A percentile compares a stretch with the other conserved stretches of the same genome.
phyloP scores from a whole-genome alignment of 1,284 basidiomycete genomes.

The Trichosporon faecale region DNA sequence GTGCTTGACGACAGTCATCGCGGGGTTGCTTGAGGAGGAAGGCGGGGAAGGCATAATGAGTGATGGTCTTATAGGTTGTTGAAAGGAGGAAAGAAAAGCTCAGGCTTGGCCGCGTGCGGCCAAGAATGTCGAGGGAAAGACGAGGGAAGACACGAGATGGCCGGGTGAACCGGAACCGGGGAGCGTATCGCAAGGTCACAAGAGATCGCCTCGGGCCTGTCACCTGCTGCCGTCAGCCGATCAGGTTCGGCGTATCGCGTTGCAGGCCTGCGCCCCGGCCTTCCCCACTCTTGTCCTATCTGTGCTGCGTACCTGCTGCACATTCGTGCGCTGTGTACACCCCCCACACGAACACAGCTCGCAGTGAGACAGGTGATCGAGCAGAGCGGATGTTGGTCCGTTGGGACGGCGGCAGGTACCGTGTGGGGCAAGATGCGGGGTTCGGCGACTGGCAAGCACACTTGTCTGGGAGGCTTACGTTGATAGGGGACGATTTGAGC shows the following conservation, averaged over 20 bases:
- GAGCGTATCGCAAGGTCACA: background rate
- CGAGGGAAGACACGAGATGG: background rate
- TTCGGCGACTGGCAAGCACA: background rate
- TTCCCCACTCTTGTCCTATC: background rate
- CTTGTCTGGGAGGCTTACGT: background rate
- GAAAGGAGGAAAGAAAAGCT: background rate
- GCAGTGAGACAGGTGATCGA: background rate
- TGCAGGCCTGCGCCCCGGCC: background rate
- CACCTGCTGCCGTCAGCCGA: background rate
- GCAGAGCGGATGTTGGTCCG: background rate
- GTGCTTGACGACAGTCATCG: conserved; percentile 24
- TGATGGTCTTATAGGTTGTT: background rate
- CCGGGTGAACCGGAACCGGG: background rate
- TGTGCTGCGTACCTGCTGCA: background rate
- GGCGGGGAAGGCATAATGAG: background rate
- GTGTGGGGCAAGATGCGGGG: background rate
- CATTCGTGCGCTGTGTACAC: background rate
- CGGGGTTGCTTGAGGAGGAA: background rate
- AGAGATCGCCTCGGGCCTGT: background rate
- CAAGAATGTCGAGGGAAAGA: background rate
- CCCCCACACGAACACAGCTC: background rate
- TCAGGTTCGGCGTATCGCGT: background rate
- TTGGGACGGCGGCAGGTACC: background rate
- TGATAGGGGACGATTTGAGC: background rate
- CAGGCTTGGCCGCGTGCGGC: background rate